A percentile compares a stretch with the other conserved stretches of the same genome.
phyloP scores from a whole-genome alignment of 352 stramenopile species.

The Aphanomyces stellatus region DNA sequence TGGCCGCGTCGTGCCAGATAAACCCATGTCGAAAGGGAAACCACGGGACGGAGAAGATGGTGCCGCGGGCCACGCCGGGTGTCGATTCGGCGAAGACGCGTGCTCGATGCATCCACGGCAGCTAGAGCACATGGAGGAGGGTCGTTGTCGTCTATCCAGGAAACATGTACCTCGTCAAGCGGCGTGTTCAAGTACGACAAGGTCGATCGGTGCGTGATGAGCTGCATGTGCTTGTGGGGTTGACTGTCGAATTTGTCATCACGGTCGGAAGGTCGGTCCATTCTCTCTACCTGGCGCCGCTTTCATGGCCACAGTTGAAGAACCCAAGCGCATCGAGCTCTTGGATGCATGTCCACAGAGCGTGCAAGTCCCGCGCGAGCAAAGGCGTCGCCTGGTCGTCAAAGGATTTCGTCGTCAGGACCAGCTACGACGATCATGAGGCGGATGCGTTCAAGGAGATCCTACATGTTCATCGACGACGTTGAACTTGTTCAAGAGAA shows the following conservation, averaged over 20 bases:
- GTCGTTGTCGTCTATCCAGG: no score
- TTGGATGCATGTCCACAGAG: slow-evolving; percentile 65
- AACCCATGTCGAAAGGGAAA: background rate
- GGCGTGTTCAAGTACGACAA: slow-evolving; percentile 29
- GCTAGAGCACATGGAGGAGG: no score
- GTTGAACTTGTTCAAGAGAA: slow-evolving; percentile 79
- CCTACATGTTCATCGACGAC: slow-evolving; percentile 65
- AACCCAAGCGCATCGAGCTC: slow-evolving; percentile 67
- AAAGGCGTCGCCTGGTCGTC: slow-evolving; percentile 53
- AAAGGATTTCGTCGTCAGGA: slow-evolving; percentile 67
- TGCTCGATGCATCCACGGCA: background rate
- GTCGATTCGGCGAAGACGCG: background rate
- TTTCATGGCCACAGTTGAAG: slow-evolving; percentile 81
- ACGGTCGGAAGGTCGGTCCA: background rate
- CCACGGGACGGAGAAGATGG: background rate
- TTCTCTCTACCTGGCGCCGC: slow-evolving; percentile 56
- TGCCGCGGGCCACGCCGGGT: background rate
- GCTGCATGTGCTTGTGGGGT: slow-evolving; percentile 84
- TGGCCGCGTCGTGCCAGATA: background rate
- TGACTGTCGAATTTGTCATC: slow-evolving; percentile 30
- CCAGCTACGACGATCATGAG: slow-evolving; percentile 25
- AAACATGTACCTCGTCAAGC: background rate
- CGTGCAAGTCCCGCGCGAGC: slow-evolving; percentile 39
- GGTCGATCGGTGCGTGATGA: slow-evolving; percentile 73
- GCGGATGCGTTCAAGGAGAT: background rate